These are phyloP conservation scores for Galerina marginata DNA, from an alignment of 768 basidiomycete species.

Conservation along the genomic window DNA sequence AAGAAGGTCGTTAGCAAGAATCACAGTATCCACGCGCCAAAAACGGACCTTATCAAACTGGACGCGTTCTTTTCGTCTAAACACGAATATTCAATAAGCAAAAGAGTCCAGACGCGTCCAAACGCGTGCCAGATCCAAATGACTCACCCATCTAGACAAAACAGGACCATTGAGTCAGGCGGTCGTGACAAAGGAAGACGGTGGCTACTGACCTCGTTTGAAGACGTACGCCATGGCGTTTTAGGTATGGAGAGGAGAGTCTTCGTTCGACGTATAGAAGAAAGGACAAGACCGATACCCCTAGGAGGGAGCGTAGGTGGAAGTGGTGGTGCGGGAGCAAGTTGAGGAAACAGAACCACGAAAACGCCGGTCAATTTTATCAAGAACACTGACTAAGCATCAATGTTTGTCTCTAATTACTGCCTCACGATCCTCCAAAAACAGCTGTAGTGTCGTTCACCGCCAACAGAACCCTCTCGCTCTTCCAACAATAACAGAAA, in stretches of 20 bases:
- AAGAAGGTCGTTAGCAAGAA: constrained; percentile 20
- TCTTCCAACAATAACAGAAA: not conserved
- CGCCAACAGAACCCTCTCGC: not conserved
- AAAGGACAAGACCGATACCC: not conserved
- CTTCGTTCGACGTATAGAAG: constrained; percentile 1
- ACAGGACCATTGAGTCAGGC: constrained; percentile 10
- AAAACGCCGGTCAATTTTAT: constrained; percentile 35
- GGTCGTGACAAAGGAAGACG: not conserved
- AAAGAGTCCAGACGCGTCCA: constrained; percentile 33
- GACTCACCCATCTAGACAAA: constrained; percentile 51
- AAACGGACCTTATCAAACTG: constrained; percentile 86
- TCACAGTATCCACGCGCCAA: constrained; percentile 6
- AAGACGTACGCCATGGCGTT: constrained; percentile 41
- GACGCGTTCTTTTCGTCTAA: constrained; percentile 86
- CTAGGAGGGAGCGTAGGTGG: not conserved
- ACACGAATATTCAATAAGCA: constrained; percentile 22
- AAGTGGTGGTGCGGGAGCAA: constrained; percentile 22
- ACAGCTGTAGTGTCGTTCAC: not conserved
- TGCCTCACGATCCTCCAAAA: not conserved
- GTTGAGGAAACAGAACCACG: constrained; percentile 25
- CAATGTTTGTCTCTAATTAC: constrained; percentile 26
- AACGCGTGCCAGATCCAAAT: constrained; percentile 32
- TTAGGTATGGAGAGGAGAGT: constrained; percentile 3
- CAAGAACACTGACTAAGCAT: constrained; percentile 38
- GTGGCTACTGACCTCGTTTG: constrained; percentile 42